Conservation (phyloP, 202 grass and related monocot genomes). For the Schoenoplectus tabernaemontani region DNA sequence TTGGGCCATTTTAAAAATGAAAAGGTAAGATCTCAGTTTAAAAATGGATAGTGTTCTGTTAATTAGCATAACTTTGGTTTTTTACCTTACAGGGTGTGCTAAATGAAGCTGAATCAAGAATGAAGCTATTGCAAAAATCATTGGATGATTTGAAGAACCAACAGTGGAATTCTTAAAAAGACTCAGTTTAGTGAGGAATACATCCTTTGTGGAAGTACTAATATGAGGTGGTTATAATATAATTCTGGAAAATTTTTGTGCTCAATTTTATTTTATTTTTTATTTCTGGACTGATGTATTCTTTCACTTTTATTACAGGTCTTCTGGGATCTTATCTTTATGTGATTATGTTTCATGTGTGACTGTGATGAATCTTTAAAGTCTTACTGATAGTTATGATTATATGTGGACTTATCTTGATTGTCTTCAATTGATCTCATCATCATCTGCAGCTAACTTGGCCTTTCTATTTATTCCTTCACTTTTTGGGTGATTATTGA, state of each 20-base stretch:
- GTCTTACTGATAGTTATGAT: no score
- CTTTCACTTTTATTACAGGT: no score
- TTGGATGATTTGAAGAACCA: slow-evolving; percentile 57
- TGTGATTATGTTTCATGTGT: no score
- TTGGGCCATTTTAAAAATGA: slow-evolving; percentile 83
- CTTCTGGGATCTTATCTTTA: no score
- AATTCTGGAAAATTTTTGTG: background rate
- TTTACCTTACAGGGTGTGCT: slow-evolving; percentile 41
- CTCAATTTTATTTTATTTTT: no score
- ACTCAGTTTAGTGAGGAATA: slow-evolving; percentile 67
- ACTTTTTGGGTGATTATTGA: no score
- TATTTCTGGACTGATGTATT: no score
- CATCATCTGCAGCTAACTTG: no score
- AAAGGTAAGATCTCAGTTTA: slow-evolving; percentile 44
- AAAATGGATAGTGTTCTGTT: background rate
- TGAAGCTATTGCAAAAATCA: slow-evolving; percentile 59
- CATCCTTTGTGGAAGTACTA: slow-evolving; percentile 55
- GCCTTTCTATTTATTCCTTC: no score
- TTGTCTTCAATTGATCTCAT: no score
- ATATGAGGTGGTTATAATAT: slow-evolving; percentile 47
- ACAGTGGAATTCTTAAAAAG: slow-evolving; percentile 71
- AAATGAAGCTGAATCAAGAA: slow-evolving; percentile 66
- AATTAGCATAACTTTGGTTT: slow-evolving; percentile 16
- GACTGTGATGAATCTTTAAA: no score
- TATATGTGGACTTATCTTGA: no score